Evolutionary conservation across 352 stramenopile genomes (phyloP), one percentile per base, ranked within the genome.

Genomic region (Globisporangium alternatum): DNA sequence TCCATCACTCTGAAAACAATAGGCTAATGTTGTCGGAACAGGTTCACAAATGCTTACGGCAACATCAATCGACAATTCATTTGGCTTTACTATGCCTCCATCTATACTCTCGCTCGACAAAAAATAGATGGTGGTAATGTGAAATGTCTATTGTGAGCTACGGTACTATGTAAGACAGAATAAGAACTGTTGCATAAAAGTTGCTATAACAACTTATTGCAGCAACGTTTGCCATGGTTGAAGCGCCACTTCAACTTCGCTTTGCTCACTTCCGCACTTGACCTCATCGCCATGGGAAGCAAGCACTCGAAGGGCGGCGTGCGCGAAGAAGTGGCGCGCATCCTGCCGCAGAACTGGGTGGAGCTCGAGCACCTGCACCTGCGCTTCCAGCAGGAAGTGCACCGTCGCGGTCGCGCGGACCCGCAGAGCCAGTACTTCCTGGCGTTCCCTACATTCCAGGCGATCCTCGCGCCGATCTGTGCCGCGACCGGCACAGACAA

Each of bases 361-460:
- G 76, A 89, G 25, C 65, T 91, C 33, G 78, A 88, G 67, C 75
- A 81, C 41, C 58, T 87, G 56, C 62, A 85, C 35, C 43, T 81
- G 62, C 82, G 82, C 61, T 91, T 77, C 70, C 75, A 88, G 54
- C 80, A 89, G 58, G 80, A 89, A 56, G 67, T 58, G 10, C 74
- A 76, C 28, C 82, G 77, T 10, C 71, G 77, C 12, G 66, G 57
- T 3, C 22, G 52, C 25, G 8, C 33, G 21, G 76, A 78, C 28
- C 65, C 71, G 25, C 58, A 75, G 56, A 66, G 62, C 22, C 77
- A 83, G 70, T 87, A 78, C 53, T 91, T 89, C 64, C 58, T 89
- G 67, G 62, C 75, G 21, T 80, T 83, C 39, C 45, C 68, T 2
- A 67, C 78, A 6, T 89, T 91, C 56, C 68, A 73, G n/a, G 45